phyloP scores from a whole-genome alignment of 768 basidiomycete species.

The Lanmaoa rubissima region DNA sequence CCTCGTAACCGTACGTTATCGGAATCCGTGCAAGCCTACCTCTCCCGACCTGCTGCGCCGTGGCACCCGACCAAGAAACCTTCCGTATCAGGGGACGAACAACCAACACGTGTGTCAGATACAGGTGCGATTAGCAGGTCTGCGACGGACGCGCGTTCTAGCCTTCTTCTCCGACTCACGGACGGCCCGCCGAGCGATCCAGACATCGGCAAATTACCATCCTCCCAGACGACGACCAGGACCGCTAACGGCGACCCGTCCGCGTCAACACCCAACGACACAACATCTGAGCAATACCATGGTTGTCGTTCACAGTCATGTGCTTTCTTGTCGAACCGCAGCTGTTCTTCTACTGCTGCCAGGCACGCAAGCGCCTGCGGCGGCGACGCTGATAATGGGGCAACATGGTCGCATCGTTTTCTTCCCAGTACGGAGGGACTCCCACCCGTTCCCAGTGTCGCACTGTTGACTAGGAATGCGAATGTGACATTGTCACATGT shows the following conservation, averaged over 20 bases:
- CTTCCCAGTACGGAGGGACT: background rate
- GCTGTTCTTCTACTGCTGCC: background rate
- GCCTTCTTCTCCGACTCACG: constrained; percentile 4
- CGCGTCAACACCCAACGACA: background rate
- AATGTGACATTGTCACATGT: background rate
- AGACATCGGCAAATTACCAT: background rate
- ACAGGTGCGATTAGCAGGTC: too few relatives aligned
- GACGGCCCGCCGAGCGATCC: background rate
- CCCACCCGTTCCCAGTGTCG: background rate
- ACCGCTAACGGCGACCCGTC: background rate
- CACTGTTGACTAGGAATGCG: background rate
- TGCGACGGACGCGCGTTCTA: background rate
- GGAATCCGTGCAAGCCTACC: constrained; percentile 49
- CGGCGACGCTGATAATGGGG: background rate
- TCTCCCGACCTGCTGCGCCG: constrained; percentile 21
- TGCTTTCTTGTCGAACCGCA: background rate
- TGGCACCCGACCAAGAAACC: background rate
- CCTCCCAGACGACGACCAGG: background rate
- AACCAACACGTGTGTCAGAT: background rate
- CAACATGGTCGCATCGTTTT: background rate
- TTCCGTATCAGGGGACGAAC: background rate
- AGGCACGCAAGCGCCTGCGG: background rate
- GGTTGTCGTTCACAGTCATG: background rate
- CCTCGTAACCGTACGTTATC: constrained; percentile 43
- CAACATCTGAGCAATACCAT: background rate